Base-by-base conservation (phyloP, 1,284 basidiomycete species). In the Athelia sp. region DNA sequence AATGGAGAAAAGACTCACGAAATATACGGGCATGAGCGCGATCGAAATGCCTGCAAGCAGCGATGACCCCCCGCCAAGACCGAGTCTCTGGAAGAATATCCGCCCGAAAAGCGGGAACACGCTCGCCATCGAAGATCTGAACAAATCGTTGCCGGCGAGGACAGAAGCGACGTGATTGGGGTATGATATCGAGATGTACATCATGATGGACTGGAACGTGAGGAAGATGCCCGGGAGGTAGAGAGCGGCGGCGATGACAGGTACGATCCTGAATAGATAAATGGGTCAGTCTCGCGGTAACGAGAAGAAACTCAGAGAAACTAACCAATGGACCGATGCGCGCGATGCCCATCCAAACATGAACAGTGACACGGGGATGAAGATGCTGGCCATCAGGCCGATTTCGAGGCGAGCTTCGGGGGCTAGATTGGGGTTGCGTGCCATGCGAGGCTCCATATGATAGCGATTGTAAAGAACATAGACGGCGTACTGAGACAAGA, bases 311-410 rank as follows among this genome's bases (percentile, higher is more conserved):
- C 6, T 13, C 4, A 6, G 26, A n/a, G 36, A n/a, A 8, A 40
- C 36, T 40, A n/a, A 17, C 36, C 36, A 51, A n/a, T 63, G 67
- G 2, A 70, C 47, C 42, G 49, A 55, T 2, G 58, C 29, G 3
- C 53, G 56, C 13, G 69, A 64, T 1, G 71, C 67, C 69, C 73
- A 76, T 13, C 73, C 72, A 47, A 76, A 68, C 62, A 67, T 67
- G 59, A 76, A 71, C 23, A 73, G 63, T 3, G 69, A 71, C 17
- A 68, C 53, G 2, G 74, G 67, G 22, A 75, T 64, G 65, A 47
- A 77, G 64, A 57, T 73, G 70, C 60, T 79, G 75, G 54, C 57
- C 29, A 59, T 50, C 23, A 62, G 46, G 2, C 58, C 59, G 29
- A 59, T 52, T 32, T 58, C 56, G 43, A 59, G 56, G 23, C 56